Conservation (phyloP, 345 rosid genomes). For the Laguncularia racemosa region DNA sequence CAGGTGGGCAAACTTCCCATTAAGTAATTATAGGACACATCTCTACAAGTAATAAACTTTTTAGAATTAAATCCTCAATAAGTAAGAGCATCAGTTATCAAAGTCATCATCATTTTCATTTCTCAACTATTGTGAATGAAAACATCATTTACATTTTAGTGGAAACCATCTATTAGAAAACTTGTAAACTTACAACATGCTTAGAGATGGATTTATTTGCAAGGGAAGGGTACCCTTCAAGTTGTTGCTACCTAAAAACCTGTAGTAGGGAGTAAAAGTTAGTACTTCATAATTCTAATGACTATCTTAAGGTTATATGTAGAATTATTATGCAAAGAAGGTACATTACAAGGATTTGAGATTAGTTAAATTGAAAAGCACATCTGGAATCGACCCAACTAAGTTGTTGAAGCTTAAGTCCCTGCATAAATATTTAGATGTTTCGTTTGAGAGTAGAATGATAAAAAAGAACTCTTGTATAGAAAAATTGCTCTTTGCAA, state of each 20-base stretch:
- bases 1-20: slow-evolving; percentile 80
- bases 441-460: background rate
- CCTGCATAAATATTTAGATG: too few relatives aligned
- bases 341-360: too few relatives aligned
- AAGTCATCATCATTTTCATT: too few relatives aligned
- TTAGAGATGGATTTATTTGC: slow-evolving; percentile 33
- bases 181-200: slow-evolving; percentile 38
- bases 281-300: too few relatives aligned
- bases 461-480: too few relatives aligned
- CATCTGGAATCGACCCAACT: too few relatives aligned
- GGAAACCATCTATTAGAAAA: background rate
- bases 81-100: background rate
- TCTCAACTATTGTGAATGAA: background rate
- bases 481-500: too few relatives aligned
- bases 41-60: slow-evolving; percentile 32
- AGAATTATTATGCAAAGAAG: too few relatives aligned
- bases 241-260: slow-evolving; percentile 56
- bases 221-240: slow-evolving; percentile 49
- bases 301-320: too few relatives aligned
- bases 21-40: slow-evolving; percentile 69
- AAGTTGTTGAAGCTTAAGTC: too few relatives aligned
- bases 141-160: too few relatives aligned
- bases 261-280: slow-evolving; percentile 18
- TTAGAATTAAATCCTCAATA: background rate
- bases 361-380: too few relatives aligned